Evolutionary conservation across 805 yeast species (phyloP), one percentile per base, ranked within the genome.

Genomic region (Metschnikowia chrysomelidarum): DNA sequence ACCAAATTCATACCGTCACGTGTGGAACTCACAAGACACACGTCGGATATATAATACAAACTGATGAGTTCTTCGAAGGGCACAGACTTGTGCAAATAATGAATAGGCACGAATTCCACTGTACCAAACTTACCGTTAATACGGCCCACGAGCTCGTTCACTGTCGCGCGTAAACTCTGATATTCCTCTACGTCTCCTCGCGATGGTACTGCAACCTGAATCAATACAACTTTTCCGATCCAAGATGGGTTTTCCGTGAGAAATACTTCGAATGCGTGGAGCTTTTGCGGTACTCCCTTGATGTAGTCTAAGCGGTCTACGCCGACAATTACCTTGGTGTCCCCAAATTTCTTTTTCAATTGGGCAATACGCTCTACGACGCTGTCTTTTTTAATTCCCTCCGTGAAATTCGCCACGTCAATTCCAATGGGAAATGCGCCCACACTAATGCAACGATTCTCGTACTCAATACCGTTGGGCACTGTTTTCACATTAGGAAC

Each of bases 401-500:
- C 84, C 11, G 82, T 65, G 59, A 93, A 93, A 48, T 86, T 87
- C 40, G 87, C 95, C 15, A 88, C 95, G 55, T 93, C 98, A 41
- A 93, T 93, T 39, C 99, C 99, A 48, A 93, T 93, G n/a, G 99
- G 98, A 74, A 89, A 91, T 0, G 98, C 97, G 16, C 97, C 96
- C 22, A 93, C 87, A 19, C 78, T 77, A 29, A 93, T 91, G 41
- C 78, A 76, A 33, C 91, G 69, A 19, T 87, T 85, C 27, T 78
- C 69, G 56, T 73, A 87, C 43, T 82, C 82, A 13, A 93, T 85
- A 13, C 97, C 96, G 46, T 88, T 89, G 3, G 98, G 98, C 42
- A 84, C 70, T 0, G 97, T 88, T 32, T 80, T 82, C 6, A 88
- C 78, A 42, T 85, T 75, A 6, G 62, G 44, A 34, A 93, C 72